Percentiles rank a stretch among this genome's conserved stretches.
These are phyloP conservation scores for Podila horticola DNA, from an alignment of 192 early-diverging fungal genomes.

Conservation along the genomic window DNA sequence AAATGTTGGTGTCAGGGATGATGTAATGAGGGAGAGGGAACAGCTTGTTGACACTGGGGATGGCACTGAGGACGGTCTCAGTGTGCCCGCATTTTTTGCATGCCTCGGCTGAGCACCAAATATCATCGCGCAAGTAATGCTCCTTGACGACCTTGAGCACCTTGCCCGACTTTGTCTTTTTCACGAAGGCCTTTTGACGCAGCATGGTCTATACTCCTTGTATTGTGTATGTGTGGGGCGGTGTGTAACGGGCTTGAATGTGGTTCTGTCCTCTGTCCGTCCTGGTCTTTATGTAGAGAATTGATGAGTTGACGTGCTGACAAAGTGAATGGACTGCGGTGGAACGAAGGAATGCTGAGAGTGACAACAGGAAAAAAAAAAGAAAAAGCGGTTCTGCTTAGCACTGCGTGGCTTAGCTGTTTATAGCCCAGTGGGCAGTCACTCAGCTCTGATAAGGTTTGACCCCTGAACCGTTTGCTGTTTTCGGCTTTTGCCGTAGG, in stretches of 20 bases:
- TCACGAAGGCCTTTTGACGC: conserved; percentile 85
- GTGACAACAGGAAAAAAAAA: too few species aligned
- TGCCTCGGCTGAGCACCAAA: conserved; percentile 77
- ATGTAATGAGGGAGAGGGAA: conserved; percentile 75
- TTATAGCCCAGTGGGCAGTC: too few species aligned
- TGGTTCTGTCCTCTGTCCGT: too few species aligned
- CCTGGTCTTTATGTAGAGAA: not conserved
- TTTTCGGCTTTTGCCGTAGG: too few species aligned
- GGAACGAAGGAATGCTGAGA: too few species aligned
- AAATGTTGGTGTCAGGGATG: conserved; percentile 96
- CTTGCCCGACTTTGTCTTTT: conserved; percentile 92
- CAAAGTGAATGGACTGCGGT: too few species aligned
- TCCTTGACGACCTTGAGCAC: conserved; percentile 96
- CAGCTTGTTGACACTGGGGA: conserved; percentile 61
- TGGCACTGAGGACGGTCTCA: conserved; percentile 56
- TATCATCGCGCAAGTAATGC: conserved; percentile 97
- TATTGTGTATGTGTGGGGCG: not conserved
- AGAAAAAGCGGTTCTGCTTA: too few species aligned
- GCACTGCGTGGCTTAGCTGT: too few species aligned
- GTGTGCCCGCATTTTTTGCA: conserved; percentile 66
- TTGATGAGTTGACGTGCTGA: too few species aligned
- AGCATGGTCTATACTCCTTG: conserved; percentile 53
- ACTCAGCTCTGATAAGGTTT: too few species aligned
- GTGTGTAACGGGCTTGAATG: not conserved
- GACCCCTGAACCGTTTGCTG: too few species aligned